phyloP scores from a whole-genome alignment of 2,329 filamentous ascomycete genomes.

The Reticulascus tulasneorum region DNA sequence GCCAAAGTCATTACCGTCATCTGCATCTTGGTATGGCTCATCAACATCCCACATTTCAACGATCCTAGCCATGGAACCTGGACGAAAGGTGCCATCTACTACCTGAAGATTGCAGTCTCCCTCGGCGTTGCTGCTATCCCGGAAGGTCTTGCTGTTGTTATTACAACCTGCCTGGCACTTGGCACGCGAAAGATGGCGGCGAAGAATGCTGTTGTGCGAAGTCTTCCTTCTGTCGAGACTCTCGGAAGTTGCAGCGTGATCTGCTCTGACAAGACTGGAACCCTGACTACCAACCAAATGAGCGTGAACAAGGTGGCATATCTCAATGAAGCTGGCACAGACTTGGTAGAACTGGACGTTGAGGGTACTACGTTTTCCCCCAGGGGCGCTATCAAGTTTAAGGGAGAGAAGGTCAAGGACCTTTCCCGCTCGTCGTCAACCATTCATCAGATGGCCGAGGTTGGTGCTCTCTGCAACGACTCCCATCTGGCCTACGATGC shows the following conservation, averaged over 20 bases:
- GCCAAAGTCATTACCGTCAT: constrained; percentile 99
- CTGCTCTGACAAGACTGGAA: constrained; percentile 99
- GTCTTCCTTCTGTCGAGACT: constrained; percentile 93
- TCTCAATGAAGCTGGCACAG: constrained; percentile 67
- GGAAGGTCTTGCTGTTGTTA: constrained; percentile 94
- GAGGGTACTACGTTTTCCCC: constrained; percentile 92
- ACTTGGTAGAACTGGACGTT: constrained; percentile 81
- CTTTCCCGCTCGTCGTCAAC: constrained; percentile 70
- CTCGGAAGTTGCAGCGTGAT: constrained; percentile 98
- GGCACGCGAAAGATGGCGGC: constrained; percentile 98
- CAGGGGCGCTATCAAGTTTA: constrained; percentile 65
- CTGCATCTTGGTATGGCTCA: constrained; percentile 94
- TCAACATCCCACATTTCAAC: constrained; percentile 96
- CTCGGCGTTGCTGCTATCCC: constrained; percentile 97
- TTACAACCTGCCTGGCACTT: constrained; percentile 95
- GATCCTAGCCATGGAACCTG: constrained; percentile 91
- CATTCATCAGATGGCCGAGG: constrained; percentile 71
- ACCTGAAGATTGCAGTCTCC: constrained; percentile 98
- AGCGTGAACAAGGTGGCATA: constrained; percentile 92
- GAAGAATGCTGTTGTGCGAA: constrained; percentile 96
- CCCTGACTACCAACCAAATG: constrained; percentile 98
- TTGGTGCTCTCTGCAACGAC: constrained; percentile 82
- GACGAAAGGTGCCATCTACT: constrained; percentile 98
- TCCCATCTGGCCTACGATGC: constrained; percentile 77
- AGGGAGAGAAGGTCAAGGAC: constrained; percentile 66